Evolutionary conservation across 2,329 filamentous ascomycete species (phyloP), one percentile per base, ranked within the genome.

Genomic region (Colletotrichum horii): DNA sequence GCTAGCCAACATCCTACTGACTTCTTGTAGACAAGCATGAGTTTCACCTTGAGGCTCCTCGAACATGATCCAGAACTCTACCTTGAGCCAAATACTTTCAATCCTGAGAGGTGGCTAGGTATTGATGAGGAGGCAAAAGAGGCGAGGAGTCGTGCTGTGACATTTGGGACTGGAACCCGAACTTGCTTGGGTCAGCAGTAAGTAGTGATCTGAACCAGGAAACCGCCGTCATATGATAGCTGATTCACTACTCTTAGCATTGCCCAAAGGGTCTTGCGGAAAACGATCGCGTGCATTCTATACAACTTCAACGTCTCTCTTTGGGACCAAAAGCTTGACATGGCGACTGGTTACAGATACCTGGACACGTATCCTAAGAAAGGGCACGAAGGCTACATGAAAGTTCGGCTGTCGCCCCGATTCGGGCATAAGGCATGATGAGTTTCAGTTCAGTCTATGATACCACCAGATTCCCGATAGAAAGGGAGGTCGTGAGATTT

Each of bases 181-280:
- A 78, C 75, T n/a, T 78, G 77, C n/a, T 38, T 78, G 24, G 77
- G 77, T 3, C 77, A 78, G 36, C 72, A 73, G 75, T 77, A 38
- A 28, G 75, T 76, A n/a, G 19, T 11, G 8, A 24, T 43, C 22
- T 19, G n/a, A 2, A 19, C n/a, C 3, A 6, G 6, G 8, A 19
- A 38, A 14, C 7, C 8, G 15, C 34, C 22, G 2, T 0, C 22
- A 8, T 15, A 15, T 1, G n/a, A 6, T 19, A n/a, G 7, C n/a
- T 64, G 0, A 55, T 8, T 28, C 1, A 61, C 3, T 22, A 24
- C n/a, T 2, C 26, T 2, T 36, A 77, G 75, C 15, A 72, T 78
- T 16, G 77, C 77, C 8, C 71, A 70, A 6, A 76, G 52, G 28
- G 77, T 78, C 7, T 36, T 78, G 8, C 77, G 77, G 8, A 78